Conservation (phyloP, 345 rosid genomes). For the Camelina neglecta region DNA sequence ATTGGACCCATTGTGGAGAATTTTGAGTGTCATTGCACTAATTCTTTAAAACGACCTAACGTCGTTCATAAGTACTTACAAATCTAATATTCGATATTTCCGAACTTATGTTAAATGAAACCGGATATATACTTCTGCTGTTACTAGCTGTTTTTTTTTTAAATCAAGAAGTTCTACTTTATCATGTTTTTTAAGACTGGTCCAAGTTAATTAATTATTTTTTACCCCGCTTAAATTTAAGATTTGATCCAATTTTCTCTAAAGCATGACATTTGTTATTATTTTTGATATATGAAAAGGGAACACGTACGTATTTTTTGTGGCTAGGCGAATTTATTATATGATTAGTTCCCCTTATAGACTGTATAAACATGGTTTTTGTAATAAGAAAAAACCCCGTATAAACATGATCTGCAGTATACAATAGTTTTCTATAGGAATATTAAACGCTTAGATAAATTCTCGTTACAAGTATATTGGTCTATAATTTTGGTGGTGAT, state of each 20-base stretch:
- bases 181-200: no score
- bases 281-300: neutral
- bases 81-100: neutral
- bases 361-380: neutral
- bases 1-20: conserved; percentile 3
- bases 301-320: neutral
- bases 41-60: conserved; percentile 2
- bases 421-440: neutral
- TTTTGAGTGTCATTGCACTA: conserved; percentile 10
- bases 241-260: neutral
- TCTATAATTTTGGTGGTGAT: conserved; percentile 3
- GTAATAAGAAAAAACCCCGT: neutral
- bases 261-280: neutral
- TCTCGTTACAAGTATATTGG: neutral
- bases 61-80: neutral
- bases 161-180: neutral
- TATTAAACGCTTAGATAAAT: neutral
- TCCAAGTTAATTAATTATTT: neutral
- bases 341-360: neutral
- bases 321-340: neutral
- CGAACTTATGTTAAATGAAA: neutral
- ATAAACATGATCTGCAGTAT: neutral
- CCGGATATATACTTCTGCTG: neutral
- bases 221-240: neutral
- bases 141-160: neutral